Base-by-base conservation (phyloP, 1,284 basidiomycete genomes). In the Ustilago bromivora region DNA sequence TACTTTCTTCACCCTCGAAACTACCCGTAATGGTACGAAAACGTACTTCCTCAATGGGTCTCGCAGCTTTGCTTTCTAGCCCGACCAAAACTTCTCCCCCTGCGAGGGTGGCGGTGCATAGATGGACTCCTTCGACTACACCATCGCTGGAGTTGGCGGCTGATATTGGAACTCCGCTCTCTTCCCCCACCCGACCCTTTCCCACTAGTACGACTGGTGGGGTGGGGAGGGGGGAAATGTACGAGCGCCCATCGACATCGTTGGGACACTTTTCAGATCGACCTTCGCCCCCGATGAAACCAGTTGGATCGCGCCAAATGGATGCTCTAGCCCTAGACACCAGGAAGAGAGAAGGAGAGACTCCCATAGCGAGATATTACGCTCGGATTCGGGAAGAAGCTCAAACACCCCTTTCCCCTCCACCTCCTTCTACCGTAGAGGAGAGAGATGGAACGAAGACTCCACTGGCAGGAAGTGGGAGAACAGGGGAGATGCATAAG, bases 341-440 rank as follows among this genome's bases (percentile, higher is more conserved):
- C 0, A 28, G 23, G 36, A 28, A 31, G 3, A 60, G 36, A 7
- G 38, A 28, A 11, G 38, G 54, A 0, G 38, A 35, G 17, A 71
- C 74, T 8, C 74, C 74, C 15, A 76, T 76, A 23, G 74, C 74
- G 3, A 34, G 66, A 9, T 72, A 76, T 60, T 76, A 66, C 40
- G 65, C 66, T 6, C 11, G 56, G 8, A 52, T 66, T 34, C 47
- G 66, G 3, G 36, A 54, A 31, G 57, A 63, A n/a, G 61, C 66
- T 2, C 23, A 57, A 59, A 34, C 43, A 53, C 12, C 19, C 31
- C 11, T n/a, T 12, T 17, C 9, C 40, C 15, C 15, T 12, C 40
- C 6, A 12, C 15, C 23, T 28, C 12, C 40, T 41, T 12, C 11
- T 6, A 15, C 13, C 40, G 40, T 15, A 41, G 15, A 38, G 13